A percentile compares a stretch with the other conserved stretches of the same genome.
phyloP scores from a whole-genome alignment of 2,329 filamentous ascomycete species.

The Claviceps pusilla region DNA sequence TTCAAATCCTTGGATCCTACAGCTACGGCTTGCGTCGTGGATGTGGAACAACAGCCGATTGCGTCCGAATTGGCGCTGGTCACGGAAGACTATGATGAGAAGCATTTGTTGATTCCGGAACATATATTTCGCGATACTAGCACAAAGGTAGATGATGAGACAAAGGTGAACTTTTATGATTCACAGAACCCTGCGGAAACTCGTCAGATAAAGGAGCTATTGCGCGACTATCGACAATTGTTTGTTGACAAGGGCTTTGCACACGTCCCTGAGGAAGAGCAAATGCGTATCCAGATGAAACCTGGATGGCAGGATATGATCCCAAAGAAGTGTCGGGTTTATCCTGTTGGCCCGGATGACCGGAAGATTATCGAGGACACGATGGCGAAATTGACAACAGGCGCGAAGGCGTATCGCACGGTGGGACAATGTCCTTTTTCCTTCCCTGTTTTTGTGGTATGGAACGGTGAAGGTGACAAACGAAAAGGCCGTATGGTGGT shows the following conservation, averaged over 20 bases:
- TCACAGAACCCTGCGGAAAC: neutral
- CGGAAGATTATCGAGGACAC: neutral
- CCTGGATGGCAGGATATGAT: neutral
- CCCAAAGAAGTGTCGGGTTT: neutral
- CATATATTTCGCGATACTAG: no score
- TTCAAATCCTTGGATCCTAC: neutral
- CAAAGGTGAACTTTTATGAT: neutral
- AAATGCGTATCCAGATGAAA: neutral
- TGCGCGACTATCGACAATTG: neutral
- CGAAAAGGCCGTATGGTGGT: neutral
- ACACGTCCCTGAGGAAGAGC: fast-evolving
- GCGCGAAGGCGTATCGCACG: neutral
- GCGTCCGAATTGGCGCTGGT: neutral
- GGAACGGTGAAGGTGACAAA: neutral
- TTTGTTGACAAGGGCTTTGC: neutral
- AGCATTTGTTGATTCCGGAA: neutral
- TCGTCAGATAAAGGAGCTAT: neutral
- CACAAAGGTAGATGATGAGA: neutral
- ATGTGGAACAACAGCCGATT: neutral
- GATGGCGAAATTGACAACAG: neutral
- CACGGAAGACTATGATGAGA: neutral
- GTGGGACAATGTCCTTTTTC: neutral
- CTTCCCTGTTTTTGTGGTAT: neutral
- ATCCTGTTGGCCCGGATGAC: neutral
- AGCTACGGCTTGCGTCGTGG: neutral